Evolutionary conservation across 495 filamentous ascomycete species (phyloP).

Genomic region (Penicillium arizonense): DNA sequence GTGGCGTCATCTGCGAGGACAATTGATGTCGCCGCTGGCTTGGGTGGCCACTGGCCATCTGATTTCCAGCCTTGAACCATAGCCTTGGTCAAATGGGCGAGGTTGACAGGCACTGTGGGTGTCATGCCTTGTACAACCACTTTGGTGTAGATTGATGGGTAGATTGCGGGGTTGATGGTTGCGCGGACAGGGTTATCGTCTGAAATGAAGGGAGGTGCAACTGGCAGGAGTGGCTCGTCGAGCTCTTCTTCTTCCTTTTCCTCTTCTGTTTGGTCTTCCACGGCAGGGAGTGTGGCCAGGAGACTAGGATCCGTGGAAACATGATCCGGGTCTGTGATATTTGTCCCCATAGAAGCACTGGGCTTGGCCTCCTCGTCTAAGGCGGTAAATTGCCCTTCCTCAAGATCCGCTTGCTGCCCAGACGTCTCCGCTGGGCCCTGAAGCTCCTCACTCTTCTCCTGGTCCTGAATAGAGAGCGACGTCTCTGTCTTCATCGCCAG

Average conservation of each 20-base stretch:
- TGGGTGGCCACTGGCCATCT: slow-evolving; percentile 93
- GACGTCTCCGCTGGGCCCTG: slow-evolving; percentile 10
- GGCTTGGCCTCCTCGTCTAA: slow-evolving; percentile 22
- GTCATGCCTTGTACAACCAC: slow-evolving; percentile 73
- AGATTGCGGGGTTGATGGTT: slow-evolving; percentile 67
- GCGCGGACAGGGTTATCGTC: slow-evolving; percentile 67
- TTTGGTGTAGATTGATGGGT: slow-evolving; percentile 85
- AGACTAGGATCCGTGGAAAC: slow-evolving; percentile 2
- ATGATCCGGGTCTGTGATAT: slow-evolving; percentile 32
- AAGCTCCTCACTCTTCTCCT: slow-evolving; percentile 15
- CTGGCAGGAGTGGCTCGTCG: slow-evolving; percentile 52
- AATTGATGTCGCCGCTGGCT: slow-evolving; percentile 35
- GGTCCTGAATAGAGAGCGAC: slow-evolving; percentile 25
- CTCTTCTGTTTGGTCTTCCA: slow-evolving; percentile 21
- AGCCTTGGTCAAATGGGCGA: slow-evolving; percentile 73
- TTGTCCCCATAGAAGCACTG: slow-evolving; percentile 31
- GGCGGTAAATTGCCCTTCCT: slow-evolving; percentile 26
- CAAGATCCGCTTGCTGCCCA: slow-evolving; percentile 10
- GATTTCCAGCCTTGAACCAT: slow-evolving; percentile 91
- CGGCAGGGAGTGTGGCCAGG: slow-evolving; percentile 5
- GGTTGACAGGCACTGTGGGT: slow-evolving; percentile 83
- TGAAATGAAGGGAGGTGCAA: slow-evolving; percentile 66
- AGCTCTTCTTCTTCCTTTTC: slow-evolving; percentile 29
- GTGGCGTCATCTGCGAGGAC: slow-evolving; percentile 34
- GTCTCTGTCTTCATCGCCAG: slow-evolving; percentile 30